These are phyloP conservation scores for Russula sp. DNA, from an alignment of 768 basidiomycete species.

Conservation along the genomic window DNA sequence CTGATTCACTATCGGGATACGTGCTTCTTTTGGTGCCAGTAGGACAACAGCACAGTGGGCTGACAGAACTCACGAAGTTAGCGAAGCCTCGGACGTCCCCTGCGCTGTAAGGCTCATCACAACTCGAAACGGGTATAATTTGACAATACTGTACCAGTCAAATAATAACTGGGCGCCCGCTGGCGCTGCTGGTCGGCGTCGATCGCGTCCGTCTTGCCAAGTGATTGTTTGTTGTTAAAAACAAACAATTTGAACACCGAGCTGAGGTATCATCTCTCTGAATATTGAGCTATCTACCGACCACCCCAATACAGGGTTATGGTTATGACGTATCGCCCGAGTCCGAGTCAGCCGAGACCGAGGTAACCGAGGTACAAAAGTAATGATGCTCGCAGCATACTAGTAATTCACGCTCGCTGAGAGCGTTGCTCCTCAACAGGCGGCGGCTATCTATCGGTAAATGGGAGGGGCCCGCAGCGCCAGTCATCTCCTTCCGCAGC, in stretches of 20 bases:
- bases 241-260: background rate
- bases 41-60: background rate
- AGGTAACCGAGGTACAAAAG: background rate
- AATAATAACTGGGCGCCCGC: background rate
- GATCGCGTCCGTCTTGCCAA: background rate
- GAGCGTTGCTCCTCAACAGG: no score
- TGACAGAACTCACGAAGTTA: background rate
- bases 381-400: no score
- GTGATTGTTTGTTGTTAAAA: background rate
- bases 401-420: no score
- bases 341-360: background rate
- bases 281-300: background rate
- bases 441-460: no score
- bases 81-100: background rate
- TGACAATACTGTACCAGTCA: background rate
- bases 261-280: background rate
- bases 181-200: background rate
- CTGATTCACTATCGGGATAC: background rate
- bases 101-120: background rate
- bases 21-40: background rate
- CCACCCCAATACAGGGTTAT: background rate
- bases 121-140: background rate
- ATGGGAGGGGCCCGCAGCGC: conserved; percentile 27
- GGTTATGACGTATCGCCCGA: conserved; percentile 3
- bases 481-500: conserved; percentile 38